phyloP scores from a whole-genome alignment of 73 alveolate genomes.

The Urostyla sp. region DNA sequence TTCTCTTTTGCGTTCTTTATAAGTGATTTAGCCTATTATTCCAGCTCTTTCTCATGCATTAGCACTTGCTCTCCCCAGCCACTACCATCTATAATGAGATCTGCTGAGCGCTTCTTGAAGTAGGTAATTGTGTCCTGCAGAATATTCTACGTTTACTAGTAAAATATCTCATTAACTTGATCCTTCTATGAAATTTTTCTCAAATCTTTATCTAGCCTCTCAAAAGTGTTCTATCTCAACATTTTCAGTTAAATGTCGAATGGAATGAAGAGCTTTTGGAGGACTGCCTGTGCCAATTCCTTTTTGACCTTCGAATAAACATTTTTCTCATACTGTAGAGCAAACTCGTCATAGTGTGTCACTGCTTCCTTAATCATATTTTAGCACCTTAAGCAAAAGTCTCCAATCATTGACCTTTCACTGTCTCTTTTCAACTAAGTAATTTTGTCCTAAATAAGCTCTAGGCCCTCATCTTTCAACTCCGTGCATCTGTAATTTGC shows the following conservation, averaged over 20 bases:
- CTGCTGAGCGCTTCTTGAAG: constrained; percentile 5
- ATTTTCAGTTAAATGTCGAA: constrained; percentile 76
- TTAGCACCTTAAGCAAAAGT: constrained; percentile 63
- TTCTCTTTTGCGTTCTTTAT: constrained; percentile 58
- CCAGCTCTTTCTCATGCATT: constrained; percentile 22
- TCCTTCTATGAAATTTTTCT: constrained; percentile 54
- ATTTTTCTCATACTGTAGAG: constrained; percentile 75
- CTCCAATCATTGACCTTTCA: constrained; percentile 34
- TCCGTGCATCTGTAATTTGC: constrained; percentile 83
- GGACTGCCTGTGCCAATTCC: constrained; percentile 57
- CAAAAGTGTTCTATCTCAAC: constrained; percentile 58
- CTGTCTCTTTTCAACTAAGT: constrained; percentile 61
- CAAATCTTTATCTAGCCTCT: constrained; percentile 59
- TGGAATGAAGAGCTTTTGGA: constrained; percentile 56
- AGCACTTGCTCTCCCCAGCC: constrained; percentile 61
- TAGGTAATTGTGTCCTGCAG: not conserved
- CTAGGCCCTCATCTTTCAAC: constrained; percentile 72
- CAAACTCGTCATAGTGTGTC: constrained; percentile 69
- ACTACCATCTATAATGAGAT: constrained; percentile 44
- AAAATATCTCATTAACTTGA: constrained; percentile 69
- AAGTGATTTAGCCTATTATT: not conserved
- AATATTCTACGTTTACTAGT: constrained; percentile 24
- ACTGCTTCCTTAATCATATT: constrained; percentile 56
- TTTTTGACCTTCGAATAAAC: constrained; percentile 71
- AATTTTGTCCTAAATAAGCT: constrained; percentile 55